Evolutionary conservation across 2,329 filamentous ascomycete genomes (phyloP), one percentile per base, ranked within the genome.

Genomic region (Epichloe uncinata): DNA sequence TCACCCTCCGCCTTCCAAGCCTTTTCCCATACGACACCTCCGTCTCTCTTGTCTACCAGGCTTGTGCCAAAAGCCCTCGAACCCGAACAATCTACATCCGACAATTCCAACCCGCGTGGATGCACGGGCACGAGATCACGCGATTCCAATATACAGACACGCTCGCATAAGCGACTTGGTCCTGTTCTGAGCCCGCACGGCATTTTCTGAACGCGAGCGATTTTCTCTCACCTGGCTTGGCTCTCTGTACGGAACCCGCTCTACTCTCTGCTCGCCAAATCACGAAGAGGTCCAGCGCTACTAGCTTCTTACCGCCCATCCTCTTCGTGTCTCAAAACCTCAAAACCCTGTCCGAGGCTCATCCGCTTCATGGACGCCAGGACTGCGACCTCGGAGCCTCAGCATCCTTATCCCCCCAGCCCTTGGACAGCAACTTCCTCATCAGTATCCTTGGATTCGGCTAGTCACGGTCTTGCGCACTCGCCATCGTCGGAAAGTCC

Each of bases 341-440:
- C 46, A n/a, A 30, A 38, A 38, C 34, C 46, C 22, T 20, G 37
- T 46, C 49, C 49, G 53, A 50, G 52, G 57, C 53, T 48, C 50
- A 41, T 45, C 52, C 52, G 62, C 61, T 68, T 66, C 63, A 67
- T 68, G 66, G 66, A 68, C 61, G 57, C 63, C 60, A 61, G 63
- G 60, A 62, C 63, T 52, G 60, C 66, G 53, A 58, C 64, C 55
- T 61, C 65, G 52, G 64, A 68, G 62, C 50, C 63, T 47, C 63
- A 67, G 54, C 63, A 68, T 66, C 57, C 64, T 63, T 68, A 67
- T 57, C 56, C 63, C 62, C 57, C 60, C 30, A 60, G 55, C 54
- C 59, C 63, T 45, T 64, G 63, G 62, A 57, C 60, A 45, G 57
- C 62, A 45, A 56, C 60, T 55, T 55, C 58, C 53, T 58, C 59